Percentiles rank a stretch among this genome's conserved stretches.
Evolutionary conservation across 176 grass and related monocot species (phyloP).

Genomic region (Phoenix roebelenii): DNA sequence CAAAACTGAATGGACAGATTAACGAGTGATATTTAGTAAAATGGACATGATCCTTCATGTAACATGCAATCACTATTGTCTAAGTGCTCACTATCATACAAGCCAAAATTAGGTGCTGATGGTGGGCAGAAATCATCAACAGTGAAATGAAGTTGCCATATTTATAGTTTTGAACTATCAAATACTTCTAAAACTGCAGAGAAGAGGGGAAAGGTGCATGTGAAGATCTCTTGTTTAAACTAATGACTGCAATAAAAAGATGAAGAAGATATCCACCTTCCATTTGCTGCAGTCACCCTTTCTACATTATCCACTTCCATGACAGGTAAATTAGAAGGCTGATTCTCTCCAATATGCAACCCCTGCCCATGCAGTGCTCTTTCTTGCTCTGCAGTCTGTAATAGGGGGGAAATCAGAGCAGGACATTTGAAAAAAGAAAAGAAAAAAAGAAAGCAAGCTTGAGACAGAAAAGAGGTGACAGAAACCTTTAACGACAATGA

Average conservation of each 20-base stretch:
- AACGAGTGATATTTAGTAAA: too few relatives aligned
- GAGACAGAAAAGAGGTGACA: conserved; percentile 13
- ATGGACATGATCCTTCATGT: too few relatives aligned
- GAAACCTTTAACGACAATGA: conserved; percentile 57
- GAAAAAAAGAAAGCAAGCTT: conserved; percentile 3
- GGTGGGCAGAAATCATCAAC: too few relatives aligned
- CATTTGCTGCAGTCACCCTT: conserved; percentile 22
- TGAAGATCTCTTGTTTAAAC: background rate
- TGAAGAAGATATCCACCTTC: conserved; percentile 44
- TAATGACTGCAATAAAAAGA: background rate
- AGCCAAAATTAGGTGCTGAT: too few relatives aligned
- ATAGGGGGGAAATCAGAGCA: conserved; percentile 15
- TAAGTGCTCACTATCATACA: too few relatives aligned
- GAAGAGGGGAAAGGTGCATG: too few relatives aligned
- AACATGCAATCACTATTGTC: too few relatives aligned
- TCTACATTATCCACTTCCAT: conserved; percentile 28
- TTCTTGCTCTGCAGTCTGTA: conserved; percentile 43
- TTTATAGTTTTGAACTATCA: too few relatives aligned
- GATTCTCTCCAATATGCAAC: conserved; percentile 21
- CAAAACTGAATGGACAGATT: too few relatives aligned
- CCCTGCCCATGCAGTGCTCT: conserved; percentile 38
- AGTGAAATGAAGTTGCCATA: too few relatives aligned
- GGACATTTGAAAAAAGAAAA: too few relatives aligned
- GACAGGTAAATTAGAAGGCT: conserved; percentile 35
- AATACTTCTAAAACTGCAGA: too few relatives aligned